phyloP scores from a whole-genome alignment of 2,329 filamentous ascomycete species.

The Ceratocystis variospora region DNA sequence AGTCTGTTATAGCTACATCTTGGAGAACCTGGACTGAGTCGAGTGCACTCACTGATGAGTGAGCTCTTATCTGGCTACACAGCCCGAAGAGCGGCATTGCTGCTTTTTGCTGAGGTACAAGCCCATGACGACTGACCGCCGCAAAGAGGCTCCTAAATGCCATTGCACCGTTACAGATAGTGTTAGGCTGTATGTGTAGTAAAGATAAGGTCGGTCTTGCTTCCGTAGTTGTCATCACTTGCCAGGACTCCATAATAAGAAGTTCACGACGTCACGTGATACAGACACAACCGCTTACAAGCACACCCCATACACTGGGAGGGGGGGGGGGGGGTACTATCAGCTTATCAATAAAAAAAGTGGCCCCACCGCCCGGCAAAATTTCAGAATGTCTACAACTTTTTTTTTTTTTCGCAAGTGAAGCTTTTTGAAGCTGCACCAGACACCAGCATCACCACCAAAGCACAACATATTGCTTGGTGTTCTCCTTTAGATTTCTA shows the following conservation, averaged over 20 bases:
- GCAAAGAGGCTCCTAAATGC: not conserved
- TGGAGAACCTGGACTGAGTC: not conserved
- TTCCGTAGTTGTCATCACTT: not conserved
- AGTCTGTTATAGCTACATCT: not conserved
- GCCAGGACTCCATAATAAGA: not conserved
- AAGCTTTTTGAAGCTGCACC: conserved; percentile 7
- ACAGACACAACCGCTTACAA: not conserved
- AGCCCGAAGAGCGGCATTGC: not conserved
- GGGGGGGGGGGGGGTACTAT: conserved; percentile 9
- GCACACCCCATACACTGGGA: not conserved
- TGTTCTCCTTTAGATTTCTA: not conserved
- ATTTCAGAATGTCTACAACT: conserved; percentile 9
- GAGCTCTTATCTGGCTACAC: conserved; percentile 12
- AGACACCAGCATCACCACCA: not conserved
- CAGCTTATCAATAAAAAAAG: conserved; percentile 12
- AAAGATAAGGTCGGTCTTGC: not conserved
- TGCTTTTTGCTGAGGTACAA: not conserved
- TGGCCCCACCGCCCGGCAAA: conserved; percentile 19
- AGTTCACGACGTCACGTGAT: conserved; percentile 13
- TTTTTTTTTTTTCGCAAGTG: conserved; percentile 7
- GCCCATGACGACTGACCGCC: not conserved
- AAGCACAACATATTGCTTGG: not conserved
- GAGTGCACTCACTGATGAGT: conserved; percentile 14
- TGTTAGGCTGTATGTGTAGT: not conserved
- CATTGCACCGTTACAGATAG: not conserved